phyloP scores from a whole-genome alignment of 495 filamentous ascomycete genomes.

The Penicillium canescens region DNA sequence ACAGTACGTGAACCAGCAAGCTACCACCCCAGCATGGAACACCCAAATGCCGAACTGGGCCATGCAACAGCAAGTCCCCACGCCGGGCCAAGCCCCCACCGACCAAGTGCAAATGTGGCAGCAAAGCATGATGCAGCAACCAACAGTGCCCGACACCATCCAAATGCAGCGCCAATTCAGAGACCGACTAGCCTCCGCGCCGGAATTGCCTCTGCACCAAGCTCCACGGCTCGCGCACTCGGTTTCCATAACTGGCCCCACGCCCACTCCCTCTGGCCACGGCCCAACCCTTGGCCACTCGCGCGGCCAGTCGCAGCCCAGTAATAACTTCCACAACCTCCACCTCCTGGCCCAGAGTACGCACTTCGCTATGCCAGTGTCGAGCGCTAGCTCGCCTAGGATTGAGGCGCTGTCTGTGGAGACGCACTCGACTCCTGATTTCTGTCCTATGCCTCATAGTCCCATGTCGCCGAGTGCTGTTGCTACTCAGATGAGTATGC shows the following conservation, averaged over 20 bases:
- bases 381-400: conserved; percentile 20
- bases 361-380: conserved; percentile 10
- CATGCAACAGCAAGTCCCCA: conserved; percentile 26
- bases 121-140: conserved; percentile 34
- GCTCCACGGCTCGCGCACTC: conserved; percentile 11
- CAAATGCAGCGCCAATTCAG: conserved; percentile 36
- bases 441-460: conserved; percentile 39
- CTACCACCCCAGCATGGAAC: conserved; percentile 12
- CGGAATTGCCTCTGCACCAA: conserved; percentile 32
- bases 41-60: conserved; percentile 25
- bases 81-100: conserved; percentile 21
- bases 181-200: conserved; percentile 42
- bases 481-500: background rate
- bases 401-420: conserved; percentile 28
- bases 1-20: conserved; percentile 29
- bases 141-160: conserved; percentile 22
- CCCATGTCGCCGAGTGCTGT: conserved; percentile 33
- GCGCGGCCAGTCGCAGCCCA: conserved; percentile 29
- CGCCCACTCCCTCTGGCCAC: background rate
- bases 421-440: conserved; percentile 37
- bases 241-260: conserved; percentile 21
- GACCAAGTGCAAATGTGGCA: conserved; percentile 33
- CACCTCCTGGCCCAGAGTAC: conserved; percentile 28
- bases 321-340: conserved; percentile 22
- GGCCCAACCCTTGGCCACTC: conserved; percentile 18